These are phyloP conservation scores for Lizanozyma gosingica DNA, from an alignment of 1,139 yeast genomes.

Conservation along the genomic window DNA sequence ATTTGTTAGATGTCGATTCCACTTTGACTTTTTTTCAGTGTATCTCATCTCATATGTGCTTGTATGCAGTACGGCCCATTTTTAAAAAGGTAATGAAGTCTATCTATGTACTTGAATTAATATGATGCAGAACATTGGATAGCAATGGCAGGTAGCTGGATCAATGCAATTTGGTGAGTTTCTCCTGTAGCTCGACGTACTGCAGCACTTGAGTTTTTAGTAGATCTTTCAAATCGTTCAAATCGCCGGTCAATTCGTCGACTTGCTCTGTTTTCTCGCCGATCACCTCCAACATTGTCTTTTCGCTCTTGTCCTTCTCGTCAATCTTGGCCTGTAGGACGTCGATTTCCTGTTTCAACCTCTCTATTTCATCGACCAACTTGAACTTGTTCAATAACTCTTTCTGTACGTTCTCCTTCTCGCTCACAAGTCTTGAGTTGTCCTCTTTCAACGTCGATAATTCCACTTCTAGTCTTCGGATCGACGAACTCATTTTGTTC, in stretches of 20 bases:
- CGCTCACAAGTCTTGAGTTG: constrained; percentile 39
- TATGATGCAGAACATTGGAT: too few species aligned
- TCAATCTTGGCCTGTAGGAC: constrained; percentile 28
- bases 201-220: constrained; percentile 80
- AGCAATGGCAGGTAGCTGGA: too few species aligned
- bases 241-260: constrained; percentile 81
- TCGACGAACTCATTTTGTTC: constrained; percentile 56
- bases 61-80: too few species aligned
- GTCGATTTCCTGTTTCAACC: constrained; percentile 26
- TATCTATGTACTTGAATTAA: too few species aligned
- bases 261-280: constrained; percentile 88
- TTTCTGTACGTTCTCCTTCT: constrained; percentile 59
- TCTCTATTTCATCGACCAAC: constrained; percentile 47
- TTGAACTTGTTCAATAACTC: constrained; percentile 43
- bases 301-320: constrained; percentile 35
- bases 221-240: constrained; percentile 76
- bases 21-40: not conserved
- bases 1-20: too few species aligned
- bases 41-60: not conserved
- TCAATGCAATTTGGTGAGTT: not conserved
- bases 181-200: constrained; percentile 57
- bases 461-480: constrained; percentile 76
- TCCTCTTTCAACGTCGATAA: constrained; percentile 59
- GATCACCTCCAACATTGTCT: constrained; percentile 61
- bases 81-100: too few species aligned